phyloP scores from a whole-genome alignment of 371 early-diverging fungal species.

The Saksenaea vasiformis region DNA sequence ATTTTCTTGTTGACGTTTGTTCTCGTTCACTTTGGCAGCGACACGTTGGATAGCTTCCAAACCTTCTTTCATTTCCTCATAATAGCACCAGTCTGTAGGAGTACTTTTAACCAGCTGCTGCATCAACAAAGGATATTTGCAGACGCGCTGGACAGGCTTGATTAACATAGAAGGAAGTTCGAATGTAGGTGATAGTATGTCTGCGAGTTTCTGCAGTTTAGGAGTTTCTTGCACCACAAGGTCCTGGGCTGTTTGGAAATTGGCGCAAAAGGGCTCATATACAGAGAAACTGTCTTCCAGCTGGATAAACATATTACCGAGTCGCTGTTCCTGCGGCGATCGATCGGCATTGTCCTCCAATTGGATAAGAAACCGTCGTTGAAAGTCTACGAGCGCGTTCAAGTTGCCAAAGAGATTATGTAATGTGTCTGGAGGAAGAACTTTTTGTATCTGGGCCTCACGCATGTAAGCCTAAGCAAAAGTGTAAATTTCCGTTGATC shows the following conservation, averaged over 20 bases:
- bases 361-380: conserved; percentile 89
- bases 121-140: conserved; percentile 92
- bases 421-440: conserved; percentile 71
- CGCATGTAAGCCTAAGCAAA: conserved; percentile 47
- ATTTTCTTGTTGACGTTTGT: conserved; percentile 86
- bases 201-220: conserved; percentile 52
- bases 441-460: conserved; percentile 50
- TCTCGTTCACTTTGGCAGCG: conserved; percentile 90
- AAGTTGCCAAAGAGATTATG: conserved; percentile 90
- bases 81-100: conserved; percentile 63
- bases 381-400: conserved; percentile 91
- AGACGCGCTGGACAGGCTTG: conserved; percentile 95
- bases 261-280: conserved; percentile 95
- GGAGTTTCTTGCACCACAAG: conserved; percentile 45
- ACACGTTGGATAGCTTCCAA: conserved; percentile 81
- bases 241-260: conserved; percentile 77
- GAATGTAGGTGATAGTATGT: conserved; percentile 79
- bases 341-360: conserved; percentile 80
- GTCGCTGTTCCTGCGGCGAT: conserved; percentile 74
- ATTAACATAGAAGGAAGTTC: conserved; percentile 90
- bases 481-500: neutral
- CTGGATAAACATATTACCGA: conserved; percentile 79
- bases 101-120: conserved; percentile 82
- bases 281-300: conserved; percentile 88
- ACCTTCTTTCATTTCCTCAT: conserved; percentile 75